Evolutionary conservation across 2,329 filamentous ascomycete genomes (phyloP).

Genomic region (Alternaria longipes): DNA sequence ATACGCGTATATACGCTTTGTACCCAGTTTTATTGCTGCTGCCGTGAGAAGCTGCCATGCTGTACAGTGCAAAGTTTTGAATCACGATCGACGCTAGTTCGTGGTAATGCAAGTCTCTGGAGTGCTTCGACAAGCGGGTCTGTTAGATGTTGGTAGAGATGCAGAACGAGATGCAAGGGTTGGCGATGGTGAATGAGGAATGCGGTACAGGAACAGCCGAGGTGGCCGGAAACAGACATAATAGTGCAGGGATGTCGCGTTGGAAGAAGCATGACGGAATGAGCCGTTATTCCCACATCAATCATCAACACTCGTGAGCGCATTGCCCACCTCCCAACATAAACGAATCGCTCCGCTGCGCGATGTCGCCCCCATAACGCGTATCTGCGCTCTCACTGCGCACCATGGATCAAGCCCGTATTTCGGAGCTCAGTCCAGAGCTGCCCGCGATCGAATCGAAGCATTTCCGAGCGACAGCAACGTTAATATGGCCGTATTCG

Average conservation of each 20-base stretch:
- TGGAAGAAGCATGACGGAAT: conserved; percentile 15
- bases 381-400: conserved; percentile 15
- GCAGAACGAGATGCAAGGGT: not conserved
- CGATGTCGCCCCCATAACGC: conserved; percentile 19
- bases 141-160: not conserved
- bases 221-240: conserved; percentile 8
- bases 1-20: not conserved
- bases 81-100: not conserved
- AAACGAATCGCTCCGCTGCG: not conserved
- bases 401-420: conserved; percentile 43
- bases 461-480: conserved; percentile 74
- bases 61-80: not conserved
- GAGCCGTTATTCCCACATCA: conserved; percentile 17
- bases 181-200: not conserved
- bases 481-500: conserved; percentile 91
- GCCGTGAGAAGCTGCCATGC: not conserved
- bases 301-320: not conserved
- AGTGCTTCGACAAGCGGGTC: not conserved
- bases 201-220: conserved; percentile 2
- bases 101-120: not conserved
- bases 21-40: not conserved
- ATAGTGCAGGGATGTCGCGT: conserved; percentile 11
- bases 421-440: conserved; percentile 45
- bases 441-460: conserved; percentile 41
- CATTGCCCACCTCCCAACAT: not conserved